A percentile compares a stretch with the other conserved stretches of the same genome.
These are phyloP conservation scores for Salix arbutifolia DNA, from an alignment of 345 rosid species.

Conservation along the genomic window DNA sequence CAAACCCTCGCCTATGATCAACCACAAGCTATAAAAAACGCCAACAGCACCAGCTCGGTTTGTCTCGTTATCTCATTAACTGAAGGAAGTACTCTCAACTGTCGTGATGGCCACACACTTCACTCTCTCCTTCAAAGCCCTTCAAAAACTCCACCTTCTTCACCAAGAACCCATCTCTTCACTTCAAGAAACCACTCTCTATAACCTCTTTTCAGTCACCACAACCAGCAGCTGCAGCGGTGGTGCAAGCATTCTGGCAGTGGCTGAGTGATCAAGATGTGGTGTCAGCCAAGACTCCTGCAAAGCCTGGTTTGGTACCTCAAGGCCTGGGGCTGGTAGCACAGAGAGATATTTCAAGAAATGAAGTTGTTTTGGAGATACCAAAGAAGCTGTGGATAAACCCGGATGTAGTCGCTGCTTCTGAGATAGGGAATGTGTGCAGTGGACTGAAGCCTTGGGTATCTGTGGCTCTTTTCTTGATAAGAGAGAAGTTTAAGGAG, in stretches of 20 bases:
- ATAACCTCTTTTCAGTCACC: slow-evolving; percentile 16
- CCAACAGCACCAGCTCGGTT: too few relatives aligned
- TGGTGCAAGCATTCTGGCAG: slow-evolving; percentile 62
- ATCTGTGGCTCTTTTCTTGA: slow-evolving; percentile 74
- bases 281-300: slow-evolving; percentile 51
- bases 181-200: slow-evolving; percentile 23
- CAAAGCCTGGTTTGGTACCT: slow-evolving; percentile 49
- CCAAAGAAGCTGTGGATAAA: slow-evolving; percentile 80
- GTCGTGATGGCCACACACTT: slow-evolving; percentile 25
- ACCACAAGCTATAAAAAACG: too few relatives aligned
- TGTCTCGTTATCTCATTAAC: too few relatives aligned
- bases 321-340: slow-evolving; percentile 89
- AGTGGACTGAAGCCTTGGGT: slow-evolving; percentile 83
- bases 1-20: too few relatives aligned
- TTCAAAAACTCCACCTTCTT: slow-evolving; percentile 9
- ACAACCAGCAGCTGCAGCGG: slow-evolving; percentile 19
- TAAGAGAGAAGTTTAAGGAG: slow-evolving; percentile 58
- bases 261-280: slow-evolving; percentile 70
- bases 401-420: slow-evolving; percentile 64
- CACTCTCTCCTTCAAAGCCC: slow-evolving; percentile 15
- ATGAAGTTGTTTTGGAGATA: slow-evolving; percentile 83
- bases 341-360: slow-evolving; percentile 56
- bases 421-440: slow-evolving; percentile 72
- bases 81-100: too few relatives aligned
- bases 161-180: slow-evolving; percentile 16